phyloP scores from a whole-genome alignment of 2,329 filamentous ascomycete species.

The Colletotrichum eremochloae region DNA sequence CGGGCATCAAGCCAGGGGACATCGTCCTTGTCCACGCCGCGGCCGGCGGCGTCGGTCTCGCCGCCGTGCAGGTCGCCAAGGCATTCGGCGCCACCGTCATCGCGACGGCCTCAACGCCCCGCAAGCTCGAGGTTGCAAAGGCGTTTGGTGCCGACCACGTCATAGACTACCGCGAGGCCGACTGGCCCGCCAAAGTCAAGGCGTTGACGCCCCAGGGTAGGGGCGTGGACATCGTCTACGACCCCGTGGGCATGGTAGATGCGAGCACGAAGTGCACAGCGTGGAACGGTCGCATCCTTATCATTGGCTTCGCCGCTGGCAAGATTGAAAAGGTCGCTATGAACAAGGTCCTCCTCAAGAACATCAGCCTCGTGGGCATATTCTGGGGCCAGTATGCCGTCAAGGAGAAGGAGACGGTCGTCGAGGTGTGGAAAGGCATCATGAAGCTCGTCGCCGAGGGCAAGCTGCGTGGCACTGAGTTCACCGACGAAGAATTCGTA shows the following conservation, averaged over 20 bases:
- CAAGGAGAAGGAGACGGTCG: slow-evolving; percentile 78
- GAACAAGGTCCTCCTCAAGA: slow-evolving; percentile 94
- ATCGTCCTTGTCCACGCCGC: slow-evolving; percentile 92
- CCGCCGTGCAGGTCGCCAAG: slow-evolving; percentile 93
- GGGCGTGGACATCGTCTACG: slow-evolving; percentile 93
- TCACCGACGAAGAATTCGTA: slow-evolving; percentile 83
- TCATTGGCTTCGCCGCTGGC: slow-evolving; percentile 80
- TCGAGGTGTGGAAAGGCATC: slow-evolving; percentile 84
- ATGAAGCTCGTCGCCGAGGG: slow-evolving; percentile 81
- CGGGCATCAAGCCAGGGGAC: slow-evolving; percentile 82
- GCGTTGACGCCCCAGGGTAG: slow-evolving; percentile 78
- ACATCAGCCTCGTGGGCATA: slow-evolving; percentile 88
- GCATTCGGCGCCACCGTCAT: slow-evolving; percentile 93
- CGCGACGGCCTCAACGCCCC: slow-evolving; percentile 85
- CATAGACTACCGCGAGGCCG: slow-evolving; percentile 78
- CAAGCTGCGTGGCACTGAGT: slow-evolving; percentile 86
- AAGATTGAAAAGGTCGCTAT: slow-evolving; percentile 91
- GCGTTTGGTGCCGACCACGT: slow-evolving; percentile 88
- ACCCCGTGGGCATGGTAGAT: slow-evolving; percentile 92
- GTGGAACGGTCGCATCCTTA: slow-evolving; percentile 90
- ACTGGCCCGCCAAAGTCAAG: slow-evolving; percentile 79
- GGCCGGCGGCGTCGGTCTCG: slow-evolving; percentile 90
- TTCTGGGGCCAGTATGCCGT: slow-evolving; percentile 90
- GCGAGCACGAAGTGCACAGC: slow-evolving; percentile 90
- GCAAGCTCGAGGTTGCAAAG: slow-evolving; percentile 84